Evolutionary conservation across 305 asterid species (phyloP).

Genomic region (Fraxinus baroniana): DNA sequence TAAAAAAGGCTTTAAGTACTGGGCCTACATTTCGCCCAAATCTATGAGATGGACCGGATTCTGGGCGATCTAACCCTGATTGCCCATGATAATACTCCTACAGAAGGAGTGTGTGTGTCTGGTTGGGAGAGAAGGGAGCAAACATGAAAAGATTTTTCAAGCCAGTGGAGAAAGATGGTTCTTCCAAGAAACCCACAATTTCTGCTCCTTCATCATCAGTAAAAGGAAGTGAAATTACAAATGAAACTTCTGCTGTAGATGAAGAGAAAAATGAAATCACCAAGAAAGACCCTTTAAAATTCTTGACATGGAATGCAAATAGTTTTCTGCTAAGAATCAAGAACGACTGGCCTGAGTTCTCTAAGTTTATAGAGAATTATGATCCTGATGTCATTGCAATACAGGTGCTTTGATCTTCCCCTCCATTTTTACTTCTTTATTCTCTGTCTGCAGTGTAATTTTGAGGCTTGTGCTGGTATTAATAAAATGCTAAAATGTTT

Average conservation of each 20-base stretch:
- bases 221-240: conserved; percentile 24
- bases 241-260: conserved; percentile 30
- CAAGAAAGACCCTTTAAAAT: conserved; percentile 61
- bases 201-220: conserved; percentile 34
- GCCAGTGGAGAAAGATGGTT: conserved; percentile 70
- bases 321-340: conserved; percentile 76
- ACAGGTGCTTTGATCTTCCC: conserved; percentile 47
- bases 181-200: conserved; percentile 61
- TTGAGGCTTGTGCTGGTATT: neutral
- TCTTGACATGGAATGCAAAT: conserved; percentile 93
- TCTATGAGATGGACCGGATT: neutral
- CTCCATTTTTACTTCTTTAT: neutral
- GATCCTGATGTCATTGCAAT: conserved; percentile 90
- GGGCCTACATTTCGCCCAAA: neutral
- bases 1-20: neutral
- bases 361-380: conserved; percentile 54
- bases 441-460: neutral
- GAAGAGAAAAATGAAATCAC: conserved; percentile 25
- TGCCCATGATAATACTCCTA: neutral
- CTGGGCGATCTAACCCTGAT: neutral
- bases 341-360: conserved; percentile 73
- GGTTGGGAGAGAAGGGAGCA: neutral
- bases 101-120: neutral
- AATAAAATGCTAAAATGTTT: neutral
- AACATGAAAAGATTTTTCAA: conserved; percentile 84